A percentile compares a stretch with the other conserved stretches of the same genome.
These are phyloP conservation scores for Amyloporia xantha DNA, from an alignment of 768 basidiomycete species.

Conservation along the genomic window DNA sequence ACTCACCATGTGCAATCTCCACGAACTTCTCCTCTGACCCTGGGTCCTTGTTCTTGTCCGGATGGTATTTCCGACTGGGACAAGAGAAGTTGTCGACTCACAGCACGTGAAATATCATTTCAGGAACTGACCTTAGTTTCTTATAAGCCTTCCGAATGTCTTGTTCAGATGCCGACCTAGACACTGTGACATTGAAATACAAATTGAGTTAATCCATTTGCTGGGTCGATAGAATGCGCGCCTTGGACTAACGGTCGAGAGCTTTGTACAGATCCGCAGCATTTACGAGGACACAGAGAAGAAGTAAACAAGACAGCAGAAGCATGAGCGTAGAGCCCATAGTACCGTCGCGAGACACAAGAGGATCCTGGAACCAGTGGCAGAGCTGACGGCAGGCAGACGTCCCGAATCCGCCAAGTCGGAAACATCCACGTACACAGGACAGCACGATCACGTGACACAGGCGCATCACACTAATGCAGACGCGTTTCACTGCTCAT, in stretches of 20 bases:
- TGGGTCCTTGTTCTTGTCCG: constrained; percentile 90
- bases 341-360: no score
- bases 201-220: constrained; percentile 15
- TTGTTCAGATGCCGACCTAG: constrained; percentile 73
- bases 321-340: constrained; percentile 23
- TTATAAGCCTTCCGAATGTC: constrained; percentile 93
- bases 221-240: constrained; percentile 20
- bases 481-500: no score
- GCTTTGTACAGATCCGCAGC: constrained; percentile 79
- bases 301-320: constrained; percentile 24
- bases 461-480: no score
- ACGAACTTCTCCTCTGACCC: constrained; percentile 83
- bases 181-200: constrained; percentile 36
- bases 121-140: constrained; percentile 61
- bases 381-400: no score
- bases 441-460: no score
- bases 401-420: no score
- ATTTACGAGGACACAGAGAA: constrained; percentile 27
- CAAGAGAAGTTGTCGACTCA: no score
- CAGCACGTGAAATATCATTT: not conserved
- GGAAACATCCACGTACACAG: no score
- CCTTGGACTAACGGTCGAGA: constrained; percentile 63
- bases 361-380: no score
- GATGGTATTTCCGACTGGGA: constrained; percentile 48
- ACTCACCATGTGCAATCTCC: constrained; percentile 80